Base-by-base conservation (phyloP, 495 filamentous ascomycete species). In the Daldinia grandis region DNA sequence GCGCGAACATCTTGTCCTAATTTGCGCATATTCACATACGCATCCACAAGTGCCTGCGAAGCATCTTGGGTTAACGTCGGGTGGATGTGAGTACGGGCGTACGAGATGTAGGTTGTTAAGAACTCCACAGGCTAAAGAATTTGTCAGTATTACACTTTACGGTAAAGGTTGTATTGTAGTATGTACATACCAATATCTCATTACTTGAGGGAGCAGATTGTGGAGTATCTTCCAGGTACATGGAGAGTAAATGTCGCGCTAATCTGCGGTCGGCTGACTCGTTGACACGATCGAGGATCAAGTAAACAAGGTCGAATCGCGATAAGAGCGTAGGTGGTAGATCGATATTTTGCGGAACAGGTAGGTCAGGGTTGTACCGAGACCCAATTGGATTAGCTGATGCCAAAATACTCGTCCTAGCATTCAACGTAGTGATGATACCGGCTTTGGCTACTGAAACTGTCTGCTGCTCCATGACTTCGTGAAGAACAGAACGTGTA, bases 391-490 rank as follows among this genome's bases (percentile, higher is more conserved):
- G 95, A 79, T 99, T 99, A 75, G 95, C 95, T 10, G 94, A 98
- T 10, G 95, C 95, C 27, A 99, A 86, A 72, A 99, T 97, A 61
- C 90, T 93, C 1, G 95, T 97, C 64, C 95, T 87, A 47, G 95
- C 95, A 76, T 99, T 99, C 66, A 99, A 84, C 1, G 95, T 98
- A 3, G 95, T 99, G 80, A 99, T 99, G 81, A 99, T 99, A 74
- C 95, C 95, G 1, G 95, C 95, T 83, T 99, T 99, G 64, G 95
- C 95, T 65, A 99, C 96, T 1, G 96, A 98, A 12, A 99, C 95
- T 1, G 95, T 99, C 82, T 99, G 95, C 80, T 99, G 95, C 76
- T 99, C 95, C 95, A 99, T 99, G 17, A 99, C 95, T 88, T 99
- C 95, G 85, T 99, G 95, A 35, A 99, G 86, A 9, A 98, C 95